Evolutionary conservation across 352 stramenopile genomes (phyloP).

Genomic region (Pythium scleroteichum): DNA sequence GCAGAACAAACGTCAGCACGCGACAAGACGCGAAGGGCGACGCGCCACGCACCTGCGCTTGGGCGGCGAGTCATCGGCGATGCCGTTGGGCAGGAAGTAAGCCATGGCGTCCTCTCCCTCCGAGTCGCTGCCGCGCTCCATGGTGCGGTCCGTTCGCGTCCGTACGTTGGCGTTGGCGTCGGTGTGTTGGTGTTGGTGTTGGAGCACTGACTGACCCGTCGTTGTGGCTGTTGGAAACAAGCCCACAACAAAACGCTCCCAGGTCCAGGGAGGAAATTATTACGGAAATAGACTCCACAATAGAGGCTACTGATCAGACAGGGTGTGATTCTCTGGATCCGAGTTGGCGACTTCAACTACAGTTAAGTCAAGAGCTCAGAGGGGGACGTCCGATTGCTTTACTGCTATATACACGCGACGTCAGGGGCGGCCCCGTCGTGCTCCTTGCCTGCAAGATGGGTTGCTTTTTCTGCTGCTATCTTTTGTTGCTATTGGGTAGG

Average conservation of each 20-base stretch:
- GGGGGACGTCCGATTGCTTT: not conserved
- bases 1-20: constrained; percentile 7
- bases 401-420: not conserved
- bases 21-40: not conserved
- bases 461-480: not conserved
- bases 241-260: constrained; percentile 1
- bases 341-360: not conserved
- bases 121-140: constrained; percentile 34
- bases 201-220: not conserved
- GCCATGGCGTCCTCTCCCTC: constrained; percentile 67
- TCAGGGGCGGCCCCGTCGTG: not conserved
- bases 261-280: too few species aligned
- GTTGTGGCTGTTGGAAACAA: constrained; percentile 21
- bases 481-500: not conserved
- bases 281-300: constrained; percentile 11
- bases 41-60: constrained; percentile 49
- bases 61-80: constrained; percentile 78
- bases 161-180: constrained; percentile 10
- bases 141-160: constrained; percentile 8
- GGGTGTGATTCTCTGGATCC: not conserved
- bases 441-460: too few species aligned
- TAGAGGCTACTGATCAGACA: not conserved
- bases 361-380: not conserved
- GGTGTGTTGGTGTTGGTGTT: not conserved
- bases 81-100: constrained; percentile 87